Percentiles rank a stretch among this genome's conserved stretches.
phyloP scores from a whole-genome alignment of 768 basidiomycete genomes.

The Tephrocybe sp. region DNA sequence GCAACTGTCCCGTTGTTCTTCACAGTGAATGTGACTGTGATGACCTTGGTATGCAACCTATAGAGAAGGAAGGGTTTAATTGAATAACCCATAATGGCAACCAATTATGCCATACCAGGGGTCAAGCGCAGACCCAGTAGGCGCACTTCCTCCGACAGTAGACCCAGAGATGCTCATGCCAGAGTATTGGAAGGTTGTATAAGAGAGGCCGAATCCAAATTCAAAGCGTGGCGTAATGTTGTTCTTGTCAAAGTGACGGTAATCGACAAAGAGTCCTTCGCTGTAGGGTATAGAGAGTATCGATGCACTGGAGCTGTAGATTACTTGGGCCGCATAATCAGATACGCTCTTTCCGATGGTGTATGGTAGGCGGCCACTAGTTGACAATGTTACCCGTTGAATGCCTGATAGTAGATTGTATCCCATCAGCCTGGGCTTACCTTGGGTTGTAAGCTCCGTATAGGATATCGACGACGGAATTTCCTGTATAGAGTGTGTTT shows the following conservation, averaged over 20 bases:
- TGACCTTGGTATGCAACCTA: constrained; percentile 52
- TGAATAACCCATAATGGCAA: not conserved
- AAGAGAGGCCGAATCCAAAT: constrained; percentile 54
- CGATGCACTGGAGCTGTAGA: constrained; percentile 32
- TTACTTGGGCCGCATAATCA: constrained; percentile 60
- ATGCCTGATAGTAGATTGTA: not conserved
- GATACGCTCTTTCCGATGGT: constrained; percentile 52
- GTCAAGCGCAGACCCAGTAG: constrained; percentile 50
- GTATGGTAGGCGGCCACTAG: constrained; percentile 44
- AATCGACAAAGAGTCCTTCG: constrained; percentile 60
- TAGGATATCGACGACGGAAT: constrained; percentile 55
- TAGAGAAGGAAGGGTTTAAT: not conserved
- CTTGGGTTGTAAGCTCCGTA: constrained; percentile 63
- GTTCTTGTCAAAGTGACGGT: constrained; percentile 54
- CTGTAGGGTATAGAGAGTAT: constrained; percentile 53
- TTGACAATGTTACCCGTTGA: not conserved
- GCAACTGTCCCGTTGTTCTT: constrained; percentile 52
- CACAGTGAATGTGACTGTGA: constrained; percentile 53
- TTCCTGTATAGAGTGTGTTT: constrained; percentile 33
- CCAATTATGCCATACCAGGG: too few relatives aligned
- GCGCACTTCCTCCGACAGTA: constrained; percentile 40
- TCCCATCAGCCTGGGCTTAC: constrained; percentile 28
- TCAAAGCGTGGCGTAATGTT: constrained; percentile 48
- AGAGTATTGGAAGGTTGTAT: constrained; percentile 57
- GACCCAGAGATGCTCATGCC: constrained; percentile 41